Evolutionary conservation across 108 stramenopile genomes (phyloP).

Genomic region (Nitzschia sp.): DNA sequence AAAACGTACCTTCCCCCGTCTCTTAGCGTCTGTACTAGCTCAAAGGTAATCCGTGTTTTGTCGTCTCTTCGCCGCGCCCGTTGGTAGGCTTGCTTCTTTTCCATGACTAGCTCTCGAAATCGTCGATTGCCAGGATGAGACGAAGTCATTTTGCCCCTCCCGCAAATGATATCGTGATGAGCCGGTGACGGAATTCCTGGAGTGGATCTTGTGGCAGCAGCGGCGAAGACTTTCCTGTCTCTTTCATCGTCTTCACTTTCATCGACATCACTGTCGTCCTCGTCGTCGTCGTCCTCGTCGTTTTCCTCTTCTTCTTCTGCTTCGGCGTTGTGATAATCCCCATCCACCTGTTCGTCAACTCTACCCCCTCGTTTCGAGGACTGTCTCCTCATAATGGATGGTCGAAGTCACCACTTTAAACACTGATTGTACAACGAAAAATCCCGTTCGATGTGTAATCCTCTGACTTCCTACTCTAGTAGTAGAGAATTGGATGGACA

Average conservation of each 20-base stretch:
- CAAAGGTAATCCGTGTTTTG: slow-evolving; percentile 46
- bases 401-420: too few species aligned
- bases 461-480: too few species aligned
- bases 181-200: slow-evolving; percentile 20
- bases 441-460: too few species aligned
- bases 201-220: not conserved
- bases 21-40: slow-evolving; percentile 36
- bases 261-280: not conserved
- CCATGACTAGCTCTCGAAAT: slow-evolving; percentile 41
- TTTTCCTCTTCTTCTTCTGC: too few species aligned
- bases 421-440: too few species aligned
- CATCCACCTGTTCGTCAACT: not conserved
- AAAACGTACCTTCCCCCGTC: slow-evolving; percentile 20
- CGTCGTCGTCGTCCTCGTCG: not conserved
- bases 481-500: too few species aligned
- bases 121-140: slow-evolving; percentile 43
- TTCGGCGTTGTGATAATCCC: too few species aligned
- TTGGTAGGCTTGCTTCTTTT: slow-evolving; percentile 36
- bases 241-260: not conserved
- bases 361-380: too few species aligned
- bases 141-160: slow-evolving; percentile 35
- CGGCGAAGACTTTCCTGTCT: not conserved
- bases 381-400: too few species aligned
- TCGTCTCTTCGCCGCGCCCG: slow-evolving; percentile 35
- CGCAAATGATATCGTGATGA: slow-evolving; percentile 45